Conservation (phyloP, 495 filamentous ascomycete genomes). For the Letharia lupina region DNA sequence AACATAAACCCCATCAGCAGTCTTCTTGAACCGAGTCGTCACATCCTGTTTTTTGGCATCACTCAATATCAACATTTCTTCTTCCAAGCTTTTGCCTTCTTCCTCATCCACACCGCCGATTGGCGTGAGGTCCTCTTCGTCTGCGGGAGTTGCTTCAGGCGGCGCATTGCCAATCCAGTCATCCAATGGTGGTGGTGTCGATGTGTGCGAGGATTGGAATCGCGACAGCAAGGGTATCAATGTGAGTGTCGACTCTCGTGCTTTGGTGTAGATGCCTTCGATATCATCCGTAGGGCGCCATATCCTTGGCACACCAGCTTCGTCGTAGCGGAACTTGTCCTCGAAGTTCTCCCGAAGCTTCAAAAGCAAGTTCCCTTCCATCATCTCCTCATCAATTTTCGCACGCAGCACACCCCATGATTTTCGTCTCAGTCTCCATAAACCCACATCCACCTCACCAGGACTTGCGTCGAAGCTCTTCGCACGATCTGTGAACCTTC, state of each 20-base stretch:
- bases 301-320: slow-evolving; percentile 86
- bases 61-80: slow-evolving; percentile 88
- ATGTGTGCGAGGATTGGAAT: slow-evolving; percentile 66
- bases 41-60: slow-evolving; percentile 85
- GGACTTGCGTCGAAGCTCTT: slow-evolving; percentile 86
- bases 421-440: slow-evolving; percentile 87
- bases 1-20: slow-evolving; percentile 92
- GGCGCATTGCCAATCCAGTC: slow-evolving; percentile 77
- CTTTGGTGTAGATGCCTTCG: slow-evolving; percentile 83
- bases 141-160: slow-evolving; percentile 62
- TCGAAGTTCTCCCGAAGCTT: slow-evolving; percentile 98
- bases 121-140: slow-evolving; percentile 79
- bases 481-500: slow-evolving; percentile 75
- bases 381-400: slow-evolving; percentile 95
- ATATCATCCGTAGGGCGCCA: slow-evolving; percentile 98
- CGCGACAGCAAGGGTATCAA: slow-evolving; percentile 81
- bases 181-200: slow-evolving; percentile 66
- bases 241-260: slow-evolving; percentile 80
- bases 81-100: slow-evolving; percentile 84
- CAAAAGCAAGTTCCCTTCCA: slow-evolving; percentile 90
- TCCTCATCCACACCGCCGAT: slow-evolving; percentile 90
- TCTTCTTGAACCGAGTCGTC: slow-evolving; percentile 92
- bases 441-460: slow-evolving; percentile 85
- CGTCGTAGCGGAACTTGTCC: slow-evolving; percentile 97
- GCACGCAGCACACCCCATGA: slow-evolving; percentile 84